Conservation (phyloP, 805 yeast genomes). For the Huiozyma sinensis region DNA sequence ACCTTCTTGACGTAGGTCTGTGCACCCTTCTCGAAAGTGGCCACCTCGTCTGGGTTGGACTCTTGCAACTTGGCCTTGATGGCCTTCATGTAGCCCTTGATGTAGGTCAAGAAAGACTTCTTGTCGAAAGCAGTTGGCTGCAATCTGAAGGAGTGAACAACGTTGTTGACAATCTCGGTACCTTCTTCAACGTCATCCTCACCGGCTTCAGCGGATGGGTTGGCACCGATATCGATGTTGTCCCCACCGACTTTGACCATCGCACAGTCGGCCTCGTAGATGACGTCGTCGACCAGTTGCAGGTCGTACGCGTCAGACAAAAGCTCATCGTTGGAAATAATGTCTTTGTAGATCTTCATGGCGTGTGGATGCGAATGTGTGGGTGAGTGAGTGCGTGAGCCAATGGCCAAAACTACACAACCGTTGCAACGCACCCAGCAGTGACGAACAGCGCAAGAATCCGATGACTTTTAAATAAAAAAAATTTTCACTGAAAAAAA, state of each 20-base stretch:
- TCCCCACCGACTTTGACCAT: constrained; percentile 85
- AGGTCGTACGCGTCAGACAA: constrained; percentile 95
- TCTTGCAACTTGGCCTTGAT: constrained; percentile 88
- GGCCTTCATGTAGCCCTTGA: constrained; percentile 97
- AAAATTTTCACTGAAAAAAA: neutral
- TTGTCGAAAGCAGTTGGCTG: constrained; percentile 95
- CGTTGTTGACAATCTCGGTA: constrained; percentile 90
- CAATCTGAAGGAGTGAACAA: constrained; percentile 96
- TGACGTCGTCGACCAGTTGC: constrained; percentile 77
- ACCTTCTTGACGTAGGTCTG: constrained; percentile 92
- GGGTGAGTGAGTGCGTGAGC: neutral
- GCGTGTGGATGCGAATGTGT: constrained; percentile 1
- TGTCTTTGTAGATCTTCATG: constrained; percentile 49
- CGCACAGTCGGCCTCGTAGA: constrained; percentile 93
- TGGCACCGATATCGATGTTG: constrained; percentile 97
- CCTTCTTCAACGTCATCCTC: constrained; percentile 75
- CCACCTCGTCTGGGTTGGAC: constrained; percentile 76
- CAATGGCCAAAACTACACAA: no score
- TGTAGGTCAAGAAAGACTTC: constrained; percentile 92
- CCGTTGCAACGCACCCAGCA: no score
- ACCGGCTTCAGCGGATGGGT: constrained; percentile 97
- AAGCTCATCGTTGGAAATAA: constrained; percentile 89
- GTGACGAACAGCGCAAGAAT: neutral
- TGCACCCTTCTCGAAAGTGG: constrained; percentile 95
- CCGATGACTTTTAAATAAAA: neutral